These are phyloP conservation scores for Articulospora tetracladia DNA, from an alignment of 495 filamentous ascomycete genomes.

Conservation along the genomic window DNA sequence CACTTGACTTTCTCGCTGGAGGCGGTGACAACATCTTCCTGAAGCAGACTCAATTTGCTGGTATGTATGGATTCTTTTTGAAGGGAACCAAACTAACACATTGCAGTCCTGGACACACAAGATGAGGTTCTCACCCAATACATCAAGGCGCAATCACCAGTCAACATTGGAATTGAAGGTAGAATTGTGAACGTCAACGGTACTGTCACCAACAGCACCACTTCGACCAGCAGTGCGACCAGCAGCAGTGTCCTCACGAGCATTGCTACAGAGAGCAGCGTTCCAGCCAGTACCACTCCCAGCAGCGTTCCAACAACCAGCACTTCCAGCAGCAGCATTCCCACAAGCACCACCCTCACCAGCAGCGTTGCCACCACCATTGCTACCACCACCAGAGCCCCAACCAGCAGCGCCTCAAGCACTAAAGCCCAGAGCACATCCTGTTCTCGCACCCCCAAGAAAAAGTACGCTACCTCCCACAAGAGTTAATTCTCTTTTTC, in stretches of 20 bases:
- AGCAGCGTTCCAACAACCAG: too few species aligned
- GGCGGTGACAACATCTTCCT: slow-evolving; percentile 49
- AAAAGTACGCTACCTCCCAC: too few species aligned
- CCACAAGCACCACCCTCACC: too few species aligned
- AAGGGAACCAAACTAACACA: slow-evolving; percentile 8
- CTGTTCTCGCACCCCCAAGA: too few species aligned
- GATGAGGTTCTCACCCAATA: slow-evolving; percentile 48
- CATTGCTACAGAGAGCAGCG: background rate
- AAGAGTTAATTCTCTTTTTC: too few species aligned
- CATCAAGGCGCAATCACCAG: slow-evolving; percentile 38
- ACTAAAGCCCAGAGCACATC: too few species aligned
- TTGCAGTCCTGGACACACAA: slow-evolving; percentile 40
- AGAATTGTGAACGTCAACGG: slow-evolving; percentile 31
- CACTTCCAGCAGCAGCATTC: too few species aligned
- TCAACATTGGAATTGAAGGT: slow-evolving; percentile 44
- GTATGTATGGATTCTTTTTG: background rate
- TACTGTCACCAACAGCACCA: background rate
- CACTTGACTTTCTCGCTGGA: slow-evolving; percentile 49
- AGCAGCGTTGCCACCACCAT: too few species aligned
- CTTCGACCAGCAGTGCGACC: background rate
- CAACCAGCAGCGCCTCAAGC: too few species aligned
- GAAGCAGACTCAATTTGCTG: slow-evolving; percentile 16
- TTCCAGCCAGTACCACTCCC: too few species aligned
- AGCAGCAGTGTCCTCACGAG: background rate
- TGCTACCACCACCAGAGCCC: too few species aligned